Conservation (phyloP, 1,139 yeast genomes). For the Yamadazyma dendronema region DNA sequence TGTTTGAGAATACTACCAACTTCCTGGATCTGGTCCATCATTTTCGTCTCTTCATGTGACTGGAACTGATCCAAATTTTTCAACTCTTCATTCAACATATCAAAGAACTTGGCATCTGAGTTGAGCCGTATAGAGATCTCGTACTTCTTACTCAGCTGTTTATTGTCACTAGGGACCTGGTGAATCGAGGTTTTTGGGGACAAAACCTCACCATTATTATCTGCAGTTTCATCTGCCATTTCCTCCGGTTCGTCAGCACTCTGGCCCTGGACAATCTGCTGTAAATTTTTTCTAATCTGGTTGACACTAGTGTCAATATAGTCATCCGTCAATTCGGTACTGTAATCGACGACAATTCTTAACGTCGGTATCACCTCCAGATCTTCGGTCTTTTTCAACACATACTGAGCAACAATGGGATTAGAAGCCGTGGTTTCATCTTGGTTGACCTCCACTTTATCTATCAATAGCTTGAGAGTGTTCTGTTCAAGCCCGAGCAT, state of each 20-base stretch:
- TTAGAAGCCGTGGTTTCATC: conserved; percentile 31
- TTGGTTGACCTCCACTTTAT: conserved; percentile 34
- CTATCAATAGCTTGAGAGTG: conserved; percentile 43
- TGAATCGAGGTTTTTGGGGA: conserved; percentile 10
- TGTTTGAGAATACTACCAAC: conserved; percentile 40
- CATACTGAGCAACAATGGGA: conserved; percentile 45
- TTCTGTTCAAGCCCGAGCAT: conserved; percentile 52
- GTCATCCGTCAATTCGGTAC: conserved; percentile 32
- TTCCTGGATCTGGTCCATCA: conserved; percentile 42
- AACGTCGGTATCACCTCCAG: conserved; percentile 34
- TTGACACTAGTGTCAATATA: conserved; percentile 35
- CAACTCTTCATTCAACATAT: conserved; percentile 56
- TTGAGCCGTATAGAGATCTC: conserved; percentile 40
- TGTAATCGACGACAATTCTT: conserved; percentile 37
- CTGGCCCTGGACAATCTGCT: conserved; percentile 23
- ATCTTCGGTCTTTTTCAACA: conserved; percentile 30
- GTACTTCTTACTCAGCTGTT: conserved; percentile 12
- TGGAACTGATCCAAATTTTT: conserved; percentile 48
- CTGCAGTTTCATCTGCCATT: conserved; percentile 3
- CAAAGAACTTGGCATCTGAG: conserved; percentile 53
- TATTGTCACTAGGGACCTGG: conserved; percentile 3
- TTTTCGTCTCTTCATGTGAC: conserved; percentile 41
- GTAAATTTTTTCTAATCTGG: conserved; percentile 32
- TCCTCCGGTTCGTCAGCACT: conserved; percentile 9
- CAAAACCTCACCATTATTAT: conserved; percentile 4